Percentiles rank a stretch among this genome's conserved stretches.
phyloP scores from a whole-genome alignment of 2,329 filamentous ascomycete species.

The Diaporthe vexans region DNA sequence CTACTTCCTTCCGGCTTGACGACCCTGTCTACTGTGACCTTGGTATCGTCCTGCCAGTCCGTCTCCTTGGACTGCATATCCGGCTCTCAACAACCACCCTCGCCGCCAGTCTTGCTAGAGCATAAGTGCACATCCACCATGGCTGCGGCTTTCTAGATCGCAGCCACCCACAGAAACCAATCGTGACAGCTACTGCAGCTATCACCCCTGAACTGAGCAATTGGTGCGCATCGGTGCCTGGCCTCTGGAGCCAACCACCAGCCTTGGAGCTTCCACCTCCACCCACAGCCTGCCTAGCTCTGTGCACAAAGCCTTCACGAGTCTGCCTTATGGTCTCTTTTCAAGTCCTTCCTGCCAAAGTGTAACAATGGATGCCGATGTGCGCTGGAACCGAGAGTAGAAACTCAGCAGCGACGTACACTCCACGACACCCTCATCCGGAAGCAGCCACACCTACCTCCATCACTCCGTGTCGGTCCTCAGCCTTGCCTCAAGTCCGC shows the following conservation, averaged over 20 bases:
- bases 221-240: constrained; percentile 41
- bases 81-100: neutral
- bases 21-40: constrained; percentile 34
- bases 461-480: neutral
- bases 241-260: constrained; percentile 31
- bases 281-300: constrained; percentile 38
- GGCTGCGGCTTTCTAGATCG: constrained; percentile 35
- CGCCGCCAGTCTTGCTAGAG: constrained; percentile 15
- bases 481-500: neutral
- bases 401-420: constrained; percentile 39
- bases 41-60: constrained; percentile 4
- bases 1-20: constrained; percentile 26
- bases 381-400: constrained; percentile 51
- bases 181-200: constrained; percentile 21
- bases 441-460: neutral
- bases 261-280: constrained; percentile 34
- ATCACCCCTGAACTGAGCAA: constrained; percentile 32
- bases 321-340: constrained; percentile 35
- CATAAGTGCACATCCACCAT: constrained; percentile 32
- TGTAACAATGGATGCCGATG: constrained; percentile 54
- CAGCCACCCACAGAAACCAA: constrained; percentile 29
- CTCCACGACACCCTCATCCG: constrained; percentile 9
- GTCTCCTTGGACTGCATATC: constrained; percentile 31
- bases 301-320: constrained; percentile 29
- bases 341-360: constrained; percentile 32